These are phyloP conservation scores for Pyronema omphalodes DNA, from an alignment of 495 filamentous ascomycete genomes.

Conservation along the genomic window DNA sequence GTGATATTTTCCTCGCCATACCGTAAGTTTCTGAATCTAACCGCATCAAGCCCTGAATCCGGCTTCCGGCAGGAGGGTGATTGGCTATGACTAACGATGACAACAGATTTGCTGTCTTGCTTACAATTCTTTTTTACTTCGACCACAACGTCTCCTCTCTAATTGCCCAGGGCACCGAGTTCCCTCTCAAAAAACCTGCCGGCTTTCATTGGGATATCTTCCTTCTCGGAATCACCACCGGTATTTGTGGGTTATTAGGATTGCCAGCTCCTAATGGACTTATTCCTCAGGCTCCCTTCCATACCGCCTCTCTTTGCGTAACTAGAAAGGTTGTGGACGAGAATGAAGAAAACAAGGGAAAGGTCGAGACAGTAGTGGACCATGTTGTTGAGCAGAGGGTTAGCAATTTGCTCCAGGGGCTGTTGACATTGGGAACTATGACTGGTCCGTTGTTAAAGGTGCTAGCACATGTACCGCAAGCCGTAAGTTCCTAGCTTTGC, in stretches of 20 bases:
- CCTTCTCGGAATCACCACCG: constrained; percentile 75
- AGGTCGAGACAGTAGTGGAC: constrained; percentile 40
- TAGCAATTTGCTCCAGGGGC: constrained; percentile 68
- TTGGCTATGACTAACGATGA: not conserved
- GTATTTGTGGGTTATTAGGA: constrained; percentile 64
- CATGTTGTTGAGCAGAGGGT: constrained; percentile 83
- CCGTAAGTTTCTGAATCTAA: constrained; percentile 28
- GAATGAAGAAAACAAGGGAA: constrained; percentile 39
- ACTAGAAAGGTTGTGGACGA: constrained; percentile 38
- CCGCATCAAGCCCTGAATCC: not conserved
- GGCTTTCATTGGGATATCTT: constrained; percentile 96
- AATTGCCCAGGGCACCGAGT: constrained; percentile 83
- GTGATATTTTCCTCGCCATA: constrained; percentile 68
- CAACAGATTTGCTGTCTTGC: constrained; percentile 41
- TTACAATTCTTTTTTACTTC: constrained; percentile 43
- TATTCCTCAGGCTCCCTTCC: constrained; percentile 84
- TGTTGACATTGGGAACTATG: constrained; percentile 77
- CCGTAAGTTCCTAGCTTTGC: constrained; percentile 14
- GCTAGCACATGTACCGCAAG: constrained; percentile 70
- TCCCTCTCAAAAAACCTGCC: constrained; percentile 76
- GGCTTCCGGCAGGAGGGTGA: not conserved
- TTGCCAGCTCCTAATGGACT: constrained; percentile 86
- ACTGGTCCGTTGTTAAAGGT: constrained; percentile 65
- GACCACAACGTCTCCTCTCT: constrained; percentile 83
- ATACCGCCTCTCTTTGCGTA: constrained; percentile 68